Evolutionary conservation across 805 yeast genomes (phyloP), one percentile per base, ranked within the genome.

Genomic region (Teunomyces barrocoloradensis): DNA sequence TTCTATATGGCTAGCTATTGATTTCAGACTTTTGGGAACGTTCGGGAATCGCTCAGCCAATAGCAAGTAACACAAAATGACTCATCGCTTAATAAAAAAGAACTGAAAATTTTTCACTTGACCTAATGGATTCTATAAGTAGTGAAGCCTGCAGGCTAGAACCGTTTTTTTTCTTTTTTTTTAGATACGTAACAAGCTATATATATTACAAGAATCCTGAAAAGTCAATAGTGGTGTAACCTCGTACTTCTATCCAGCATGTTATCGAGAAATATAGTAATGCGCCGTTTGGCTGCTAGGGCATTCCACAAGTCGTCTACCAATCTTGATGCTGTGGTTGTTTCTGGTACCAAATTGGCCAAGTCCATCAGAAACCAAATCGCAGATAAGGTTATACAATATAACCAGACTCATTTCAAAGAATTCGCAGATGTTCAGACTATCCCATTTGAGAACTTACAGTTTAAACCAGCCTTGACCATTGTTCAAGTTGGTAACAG

Each of bases 401-500:
- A 63, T 53, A 73, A 73, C 57, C 54, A 61, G 41, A 57, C 55
- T 12, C 65, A 68, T 40, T 65, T 50, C 41, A 57, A 60, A 4
- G 55, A 53, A 12, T 46, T 53, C 13, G 46, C 49, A 21, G 53
- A 52, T 40, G 49, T 44, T 4, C 54, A 52, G 29, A 48, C 50
- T 20, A 57, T 56, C 10, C 51, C 53, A 12, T 66, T 66, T 41
- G 69, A 63, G 36, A 55, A 53, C 39, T 62, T 73, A 48, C 65
- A 60, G 46, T 89, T 89, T 71, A 71, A 76, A 51, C 97, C 98
- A 6, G 77, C 78, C 46, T 74, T 92, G 58, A 84, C 88, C 34
- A 90, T 92, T 56, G 75, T 92, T 50, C 98, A 92, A 69, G 95
- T 92, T 29, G 97, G 98, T 37, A 77, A 74, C 44, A 78, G 97